These are phyloP conservation scores for Coccomyxa subellipsoidea DNA, from an alignment of 163 green algal genomes.

Conservation along the genomic window DNA sequence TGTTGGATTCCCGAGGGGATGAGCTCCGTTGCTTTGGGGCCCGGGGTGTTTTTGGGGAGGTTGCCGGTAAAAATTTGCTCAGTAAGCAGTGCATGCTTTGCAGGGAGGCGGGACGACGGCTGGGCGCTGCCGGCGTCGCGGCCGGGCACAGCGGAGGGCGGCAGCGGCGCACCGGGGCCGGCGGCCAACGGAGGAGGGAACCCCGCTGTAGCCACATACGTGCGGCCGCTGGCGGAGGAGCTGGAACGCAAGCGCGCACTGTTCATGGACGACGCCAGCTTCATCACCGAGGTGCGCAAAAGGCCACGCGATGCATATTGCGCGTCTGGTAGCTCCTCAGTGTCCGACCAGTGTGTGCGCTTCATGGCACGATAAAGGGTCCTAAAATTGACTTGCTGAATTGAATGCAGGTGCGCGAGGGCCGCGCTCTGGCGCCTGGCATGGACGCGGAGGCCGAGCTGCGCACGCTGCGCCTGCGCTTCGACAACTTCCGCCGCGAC, in stretches of 20 bases:
- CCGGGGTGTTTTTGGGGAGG: no score
- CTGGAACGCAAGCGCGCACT: slow-evolving; percentile 27
- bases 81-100: no score
- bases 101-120: background rate
- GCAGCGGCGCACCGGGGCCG: background rate
- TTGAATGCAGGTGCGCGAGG: slow-evolving; percentile 21
- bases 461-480: slow-evolving; percentile 23
- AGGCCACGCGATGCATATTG: no score
- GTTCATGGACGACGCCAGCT: slow-evolving; percentile 56
- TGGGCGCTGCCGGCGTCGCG: slow-evolving; percentile 1
- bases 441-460: slow-evolving; percentile 68
- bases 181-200: background rate
- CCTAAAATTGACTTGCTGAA: no score
- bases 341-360: no score
- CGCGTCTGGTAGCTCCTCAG: no score
- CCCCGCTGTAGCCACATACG: background rate
- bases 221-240: slow-evolving; percentile 39
- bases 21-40: no score
- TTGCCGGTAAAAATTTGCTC: no score
- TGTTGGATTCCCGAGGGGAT: no score
- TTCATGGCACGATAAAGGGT: no score
- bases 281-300: slow-evolving; percentile 75
- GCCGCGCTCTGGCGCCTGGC: slow-evolving; percentile 41
- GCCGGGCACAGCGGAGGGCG: background rate
- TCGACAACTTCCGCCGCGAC: slow-evolving; percentile 26